phyloP scores from a whole-genome alignment of 225 moss, liverwort and hornwort genomes.

The Anthoceros angustus region DNA sequence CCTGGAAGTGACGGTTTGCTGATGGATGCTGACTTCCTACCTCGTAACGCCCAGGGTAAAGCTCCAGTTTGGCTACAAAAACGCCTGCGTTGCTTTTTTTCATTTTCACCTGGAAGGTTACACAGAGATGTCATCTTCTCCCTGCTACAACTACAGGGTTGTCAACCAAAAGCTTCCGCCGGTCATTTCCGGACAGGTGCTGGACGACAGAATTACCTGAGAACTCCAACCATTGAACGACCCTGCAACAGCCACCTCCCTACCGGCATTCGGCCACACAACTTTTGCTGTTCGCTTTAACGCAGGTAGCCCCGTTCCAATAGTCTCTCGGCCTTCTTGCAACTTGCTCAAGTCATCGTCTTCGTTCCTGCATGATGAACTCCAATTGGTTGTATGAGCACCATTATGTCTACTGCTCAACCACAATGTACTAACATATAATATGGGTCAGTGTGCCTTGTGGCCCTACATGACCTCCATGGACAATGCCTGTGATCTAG shows the following conservation, averaged over 20 bases:
- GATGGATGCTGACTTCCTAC: conserved; percentile 8
- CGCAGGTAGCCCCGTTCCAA: neutral
- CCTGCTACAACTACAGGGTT: neutral
- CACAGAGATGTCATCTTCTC: neutral
- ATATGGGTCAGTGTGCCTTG: too few relatives aligned
- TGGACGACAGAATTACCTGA: conserved; percentile 13
- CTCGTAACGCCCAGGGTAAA: conserved; percentile 28
- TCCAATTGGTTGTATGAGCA: neutral
- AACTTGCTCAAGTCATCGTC: conserved; percentile 8
- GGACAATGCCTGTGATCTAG: conserved; percentile 13
- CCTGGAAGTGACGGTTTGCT: neutral
- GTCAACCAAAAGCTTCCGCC: neutral
- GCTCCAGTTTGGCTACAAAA: conserved; percentile 16
- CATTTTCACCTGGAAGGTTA: conserved; percentile 19
- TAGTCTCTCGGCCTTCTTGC: conserved; percentile 8
- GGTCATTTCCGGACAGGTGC: neutral
- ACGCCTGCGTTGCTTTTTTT: conserved; percentile 23
- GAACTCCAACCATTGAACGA: conserved; percentile 26
- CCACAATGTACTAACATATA: too few relatives aligned
- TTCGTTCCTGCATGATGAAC: conserved; percentile 10
- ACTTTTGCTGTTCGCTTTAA: conserved; percentile 15
- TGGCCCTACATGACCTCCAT: conserved; percentile 17
- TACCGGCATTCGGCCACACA: conserved; percentile 26
- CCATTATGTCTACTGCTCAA: too few relatives aligned
- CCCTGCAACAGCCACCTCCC: conserved; percentile 21